These are phyloP conservation scores for Metschnikowia shivogae DNA, from an alignment of 805 yeast genomes.

Conservation along the genomic window DNA sequence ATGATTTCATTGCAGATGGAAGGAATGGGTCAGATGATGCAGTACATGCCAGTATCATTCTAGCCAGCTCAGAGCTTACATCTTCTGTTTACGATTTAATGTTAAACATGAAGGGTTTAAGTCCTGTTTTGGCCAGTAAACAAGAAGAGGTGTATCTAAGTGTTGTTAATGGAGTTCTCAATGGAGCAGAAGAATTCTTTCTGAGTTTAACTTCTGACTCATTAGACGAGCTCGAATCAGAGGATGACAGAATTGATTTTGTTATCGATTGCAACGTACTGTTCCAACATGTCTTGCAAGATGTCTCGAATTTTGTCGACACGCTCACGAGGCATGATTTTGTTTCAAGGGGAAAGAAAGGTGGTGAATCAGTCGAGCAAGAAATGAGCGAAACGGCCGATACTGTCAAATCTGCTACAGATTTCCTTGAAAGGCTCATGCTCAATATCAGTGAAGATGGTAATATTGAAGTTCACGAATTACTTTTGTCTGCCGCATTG, in stretches of 20 bases:
- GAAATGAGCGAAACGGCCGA: conserved; percentile 73
- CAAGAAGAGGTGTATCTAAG: conserved; percentile 49
- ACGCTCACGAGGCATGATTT: conserved; percentile 33
- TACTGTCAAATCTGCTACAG: conserved; percentile 63
- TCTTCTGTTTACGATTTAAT: conserved; percentile 59
- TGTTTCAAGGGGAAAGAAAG: neutral
- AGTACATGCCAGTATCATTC: conserved; percentile 60
- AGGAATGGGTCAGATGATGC: conserved; percentile 43
- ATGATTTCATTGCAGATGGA: conserved; percentile 73
- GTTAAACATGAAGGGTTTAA: conserved; percentile 66
- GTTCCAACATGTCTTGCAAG: conserved; percentile 68
- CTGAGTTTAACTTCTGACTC: conserved; percentile 52
- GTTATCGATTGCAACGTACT: conserved; percentile 73
- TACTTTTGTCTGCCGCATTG: conserved; percentile 71
- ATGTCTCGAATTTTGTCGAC: conserved; percentile 52
- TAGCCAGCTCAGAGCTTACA: conserved; percentile 59
- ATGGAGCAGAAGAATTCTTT: conserved; percentile 58
- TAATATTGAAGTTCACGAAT: conserved; percentile 68
- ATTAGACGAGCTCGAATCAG: conserved; percentile 48
- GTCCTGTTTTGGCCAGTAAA: conserved; percentile 48
- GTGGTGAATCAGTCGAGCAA: conserved; percentile 62
- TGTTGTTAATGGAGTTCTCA: conserved; percentile 54
- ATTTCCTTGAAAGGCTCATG: conserved; percentile 51
- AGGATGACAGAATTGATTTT: conserved; percentile 64
- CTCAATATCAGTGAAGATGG: conserved; percentile 50